Conservation (phyloP, 73 alveolate species). For the Paramecium biaurelia region DNA sequence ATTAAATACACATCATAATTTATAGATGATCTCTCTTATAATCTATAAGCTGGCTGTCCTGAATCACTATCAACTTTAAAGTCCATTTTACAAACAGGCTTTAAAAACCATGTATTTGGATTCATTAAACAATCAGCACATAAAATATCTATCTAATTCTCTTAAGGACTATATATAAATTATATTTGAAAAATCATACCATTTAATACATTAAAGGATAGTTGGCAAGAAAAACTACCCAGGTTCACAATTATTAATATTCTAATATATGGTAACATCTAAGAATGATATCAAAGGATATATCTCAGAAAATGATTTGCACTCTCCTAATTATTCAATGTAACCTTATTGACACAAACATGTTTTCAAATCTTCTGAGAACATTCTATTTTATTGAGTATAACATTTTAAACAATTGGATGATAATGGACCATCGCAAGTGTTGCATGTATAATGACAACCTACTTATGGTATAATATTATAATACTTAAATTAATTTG, state of each 20-base stretch:
- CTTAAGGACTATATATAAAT: not conserved
- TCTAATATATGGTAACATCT: not conserved
- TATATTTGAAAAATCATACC: not conserved
- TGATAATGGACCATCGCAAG: not conserved
- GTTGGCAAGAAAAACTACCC: not conserved
- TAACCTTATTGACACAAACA: not conserved
- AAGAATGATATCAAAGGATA: not conserved
- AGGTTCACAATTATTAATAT: not conserved
- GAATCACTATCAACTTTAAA: not conserved
- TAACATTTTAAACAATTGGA: not conserved
- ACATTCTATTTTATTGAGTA: not conserved
- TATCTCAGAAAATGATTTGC: not conserved
- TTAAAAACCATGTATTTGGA: not conserved
- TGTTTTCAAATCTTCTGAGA: not conserved
- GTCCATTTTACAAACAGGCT: not conserved
- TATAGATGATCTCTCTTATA: not conserved
- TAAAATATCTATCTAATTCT: not conserved
- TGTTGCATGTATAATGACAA: not conserved
- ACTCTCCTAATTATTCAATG: not conserved
- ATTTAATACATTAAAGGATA: not conserved
- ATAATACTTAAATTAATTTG: not conserved
- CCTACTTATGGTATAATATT: not conserved
- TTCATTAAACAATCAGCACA: not conserved
- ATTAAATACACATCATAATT: not conserved
- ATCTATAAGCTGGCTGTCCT: not conserved